Base-by-base conservation (phyloP, 306 rosid species). In the Quercus wislizeni region DNA sequence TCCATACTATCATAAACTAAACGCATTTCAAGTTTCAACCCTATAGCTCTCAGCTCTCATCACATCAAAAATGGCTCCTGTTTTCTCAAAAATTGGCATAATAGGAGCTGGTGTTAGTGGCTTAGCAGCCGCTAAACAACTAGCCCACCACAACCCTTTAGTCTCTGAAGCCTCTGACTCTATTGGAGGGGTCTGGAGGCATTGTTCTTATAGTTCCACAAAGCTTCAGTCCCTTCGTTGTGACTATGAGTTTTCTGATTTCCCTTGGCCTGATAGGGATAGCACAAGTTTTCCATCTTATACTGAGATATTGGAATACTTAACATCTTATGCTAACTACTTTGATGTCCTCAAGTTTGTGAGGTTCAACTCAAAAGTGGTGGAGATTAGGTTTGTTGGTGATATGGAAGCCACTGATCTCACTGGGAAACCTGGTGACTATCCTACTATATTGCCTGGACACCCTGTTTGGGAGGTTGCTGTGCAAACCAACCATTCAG, bases 61-160 rank as follows among this genome's bases (percentile, higher is more conserved):
- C 75, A 71, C 23, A 69, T 5, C 33, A 19, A 35, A 58, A 21
- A 84, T 84, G 87, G 77, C 67, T 67, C 81, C 82, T 1, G 17
- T 74, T 15, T 83, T 55, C 27, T 90, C 93, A 0, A 90, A 89
- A 85, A 85, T 90, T 3, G 87, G 72, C 31, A 90, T 92, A 4
- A 80, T 92, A 43, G 97, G 97, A 20, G 95, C 88, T 21, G 97
- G 97, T n/a, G 91, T 90, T 0, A 92, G 97, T 55, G 97, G 97
- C 73, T 72, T 92, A 75, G 93, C 95, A 0, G 92, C 90, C 6
- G 92, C 93, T 2, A 92, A 92, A 82, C 93, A 90, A 41, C 69
- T 90, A 31, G 77, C 81, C n/a, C 92, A 81, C 64, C 90, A 89
- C 33, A 81, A 86, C 76, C 97, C 97, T 21, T 17, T 89, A 21